A percentile compares a stretch with the other conserved stretches of the same genome.
phyloP scores from a whole-genome alignment of 805 yeast genomes.

The Spathaspora boniae region DNA sequence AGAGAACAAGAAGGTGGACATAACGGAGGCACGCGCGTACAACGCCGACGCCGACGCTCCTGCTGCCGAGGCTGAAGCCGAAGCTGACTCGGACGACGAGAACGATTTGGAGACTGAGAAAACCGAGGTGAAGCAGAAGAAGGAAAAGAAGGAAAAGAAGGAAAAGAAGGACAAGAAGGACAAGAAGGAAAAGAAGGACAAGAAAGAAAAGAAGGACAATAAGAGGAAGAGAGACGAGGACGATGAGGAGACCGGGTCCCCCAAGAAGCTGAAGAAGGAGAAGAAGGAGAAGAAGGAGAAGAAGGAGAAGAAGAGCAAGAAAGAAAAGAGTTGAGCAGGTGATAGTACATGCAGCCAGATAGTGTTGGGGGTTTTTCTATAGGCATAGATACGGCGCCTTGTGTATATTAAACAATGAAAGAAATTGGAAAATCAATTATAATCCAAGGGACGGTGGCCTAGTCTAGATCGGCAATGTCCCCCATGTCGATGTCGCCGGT shows the following conservation, averaged over 20 bases:
- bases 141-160: conserved; percentile 27
- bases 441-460: no score
- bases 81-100: conserved; percentile 17
- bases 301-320: conserved; percentile 22
- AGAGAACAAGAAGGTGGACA: conserved; percentile 82
- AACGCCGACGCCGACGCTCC: conserved; percentile 93
- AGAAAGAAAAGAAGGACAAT: conserved; percentile 14
- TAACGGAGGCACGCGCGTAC: conserved; percentile 81
- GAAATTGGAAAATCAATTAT: no score
- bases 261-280: conserved; percentile 15
- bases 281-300: conserved; percentile 29
- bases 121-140: conserved; percentile 27
- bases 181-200: conserved; percentile 16
- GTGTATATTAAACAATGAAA: no score
- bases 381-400: no score
- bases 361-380: no score
- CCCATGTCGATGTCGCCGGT: no score
- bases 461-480: no score
- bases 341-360: conserved; percentile 1
- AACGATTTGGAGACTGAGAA: conserved; percentile 31
- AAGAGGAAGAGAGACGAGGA: conserved; percentile 28
- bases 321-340: conserved; percentile 1
- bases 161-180: conserved; percentile 26
- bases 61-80: conserved; percentile 27
- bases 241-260: conserved; percentile 25